Conservation (phyloP, 2,329 filamentous ascomycete genomes). For the Cyphellophora europaea region DNA sequence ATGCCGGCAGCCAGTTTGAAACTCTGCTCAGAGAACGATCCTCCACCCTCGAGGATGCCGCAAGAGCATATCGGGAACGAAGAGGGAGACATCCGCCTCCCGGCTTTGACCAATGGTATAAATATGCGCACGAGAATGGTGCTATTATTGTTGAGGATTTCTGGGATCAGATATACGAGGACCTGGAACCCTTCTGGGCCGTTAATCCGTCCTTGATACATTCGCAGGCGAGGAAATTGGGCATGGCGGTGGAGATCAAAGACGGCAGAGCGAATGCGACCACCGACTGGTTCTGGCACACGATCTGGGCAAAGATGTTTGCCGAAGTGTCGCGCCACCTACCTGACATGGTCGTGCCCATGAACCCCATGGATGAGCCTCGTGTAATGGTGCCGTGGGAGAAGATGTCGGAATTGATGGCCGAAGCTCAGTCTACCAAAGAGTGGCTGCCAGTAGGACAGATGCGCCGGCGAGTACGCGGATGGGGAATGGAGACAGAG, state of each 20-base stretch:
- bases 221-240: slow-evolving; percentile 16
- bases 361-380: slow-evolving; percentile 42
- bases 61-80: slow-evolving; percentile 32
- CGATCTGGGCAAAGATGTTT: slow-evolving; percentile 21
- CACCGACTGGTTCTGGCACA: slow-evolving; percentile 5
- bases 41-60: slow-evolving; percentile 26
- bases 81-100: slow-evolving; percentile 42
- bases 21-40: slow-evolving; percentile 22
- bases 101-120: slow-evolving; percentile 39
- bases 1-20: too few species aligned
- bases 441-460: too few species aligned
- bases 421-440: too few species aligned
- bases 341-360: slow-evolving; percentile 37
- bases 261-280: neutral
- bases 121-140: slow-evolving; percentile 32
- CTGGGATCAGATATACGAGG: slow-evolving; percentile 43
- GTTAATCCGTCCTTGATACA: slow-evolving; percentile 29
- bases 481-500: too few species aligned
- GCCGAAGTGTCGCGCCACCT: slow-evolving; percentile 26
- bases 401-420: too few species aligned
- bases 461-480: too few species aligned
- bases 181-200: slow-evolving; percentile 41
- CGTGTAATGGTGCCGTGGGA: slow-evolving; percentile 39
- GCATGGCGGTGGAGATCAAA: slow-evolving; percentile 5
- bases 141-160: slow-evolving; percentile 40